A percentile compares a stretch with the other conserved stretches of the same genome.
Evolutionary conservation across 2,329 filamentous ascomycete genomes (phyloP).

Genomic region (Aureobasidium zeae): DNA sequence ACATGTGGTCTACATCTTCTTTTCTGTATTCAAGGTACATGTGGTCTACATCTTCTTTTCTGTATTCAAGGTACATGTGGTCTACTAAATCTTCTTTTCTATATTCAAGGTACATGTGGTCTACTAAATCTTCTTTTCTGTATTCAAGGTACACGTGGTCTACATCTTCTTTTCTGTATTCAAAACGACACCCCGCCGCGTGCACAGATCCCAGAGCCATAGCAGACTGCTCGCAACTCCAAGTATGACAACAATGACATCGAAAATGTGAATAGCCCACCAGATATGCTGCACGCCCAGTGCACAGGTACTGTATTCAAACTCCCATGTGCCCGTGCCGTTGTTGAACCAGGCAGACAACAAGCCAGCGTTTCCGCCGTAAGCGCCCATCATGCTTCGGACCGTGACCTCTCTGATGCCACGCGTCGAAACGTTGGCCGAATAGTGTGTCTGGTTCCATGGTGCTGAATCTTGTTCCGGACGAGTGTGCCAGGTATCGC

Average conservation of each 20-base stretch:
- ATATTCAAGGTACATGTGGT: no score
- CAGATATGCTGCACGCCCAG: constrained; percentile 84
- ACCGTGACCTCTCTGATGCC: constrained; percentile 84
- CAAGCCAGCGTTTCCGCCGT: constrained; percentile 81
- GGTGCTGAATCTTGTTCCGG: not conserved
- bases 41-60: no score
- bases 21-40: no score
- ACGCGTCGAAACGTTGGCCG: constrained; percentile 24
- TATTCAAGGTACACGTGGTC: no score
- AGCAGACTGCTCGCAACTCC: constrained; percentile 13
- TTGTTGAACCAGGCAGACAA: constrained; percentile 81
- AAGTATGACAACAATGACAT: constrained; percentile 42
- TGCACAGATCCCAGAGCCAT: no score
- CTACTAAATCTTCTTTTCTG: no score
- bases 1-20: no score
- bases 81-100: no score
- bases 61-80: no score
- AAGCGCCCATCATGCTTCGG: constrained; percentile 97
- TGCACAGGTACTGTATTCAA: constrained; percentile 68
- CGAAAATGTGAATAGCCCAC: constrained; percentile 79
- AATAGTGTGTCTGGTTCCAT: constrained; percentile 30
- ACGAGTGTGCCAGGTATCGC: constrained; percentile 69
- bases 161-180: no score
- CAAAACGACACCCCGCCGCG: no score
- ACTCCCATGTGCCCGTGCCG: constrained; percentile 60